These are phyloP conservation scores for Yarrowia keelungensis DNA, from an alignment of 805 yeast species.

Conservation along the genomic window DNA sequence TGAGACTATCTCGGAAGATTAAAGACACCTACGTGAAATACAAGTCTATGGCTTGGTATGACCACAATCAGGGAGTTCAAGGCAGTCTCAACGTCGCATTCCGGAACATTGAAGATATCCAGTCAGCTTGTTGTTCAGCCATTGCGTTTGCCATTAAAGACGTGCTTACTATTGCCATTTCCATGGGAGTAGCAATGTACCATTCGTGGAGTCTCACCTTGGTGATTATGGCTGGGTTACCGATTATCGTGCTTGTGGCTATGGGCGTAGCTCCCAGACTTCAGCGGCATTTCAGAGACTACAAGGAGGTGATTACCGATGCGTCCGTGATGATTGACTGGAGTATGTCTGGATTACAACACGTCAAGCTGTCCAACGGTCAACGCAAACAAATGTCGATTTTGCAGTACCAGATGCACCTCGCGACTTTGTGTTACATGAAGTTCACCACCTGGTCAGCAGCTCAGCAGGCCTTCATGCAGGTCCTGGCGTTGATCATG, in stretches of 20 bases:
- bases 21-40: conserved; percentile 57
- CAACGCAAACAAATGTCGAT: conserved; percentile 58
- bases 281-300: conserved; percentile 57
- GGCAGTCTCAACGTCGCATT: conserved; percentile 67
- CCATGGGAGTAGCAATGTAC: conserved; percentile 69
- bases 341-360: conserved; percentile 64
- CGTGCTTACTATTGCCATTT: conserved; percentile 56
- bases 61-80: conserved; percentile 58
- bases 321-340: conserved; percentile 73
- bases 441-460: conserved; percentile 57
- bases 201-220: conserved; percentile 88
- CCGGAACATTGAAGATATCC: conserved; percentile 74
- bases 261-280: conserved; percentile 60
- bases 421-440: conserved; percentile 54
- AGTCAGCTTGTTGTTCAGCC: conserved; percentile 72
- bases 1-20: conserved; percentile 56
- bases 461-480: conserved; percentile 63
- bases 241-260: conserved; percentile 64
- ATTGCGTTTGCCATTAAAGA: conserved; percentile 64
- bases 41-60: conserved; percentile 68
- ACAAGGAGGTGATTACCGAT: conserved; percentile 62
- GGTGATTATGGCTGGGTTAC: conserved; percentile 75
- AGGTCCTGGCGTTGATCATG: conserved; percentile 68
- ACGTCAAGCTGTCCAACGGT: conserved; percentile 69
- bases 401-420: conserved; percentile 51